phyloP scores from a whole-genome alignment of 2,329 filamentous ascomycete species.

The Xylaria sp. region DNA sequence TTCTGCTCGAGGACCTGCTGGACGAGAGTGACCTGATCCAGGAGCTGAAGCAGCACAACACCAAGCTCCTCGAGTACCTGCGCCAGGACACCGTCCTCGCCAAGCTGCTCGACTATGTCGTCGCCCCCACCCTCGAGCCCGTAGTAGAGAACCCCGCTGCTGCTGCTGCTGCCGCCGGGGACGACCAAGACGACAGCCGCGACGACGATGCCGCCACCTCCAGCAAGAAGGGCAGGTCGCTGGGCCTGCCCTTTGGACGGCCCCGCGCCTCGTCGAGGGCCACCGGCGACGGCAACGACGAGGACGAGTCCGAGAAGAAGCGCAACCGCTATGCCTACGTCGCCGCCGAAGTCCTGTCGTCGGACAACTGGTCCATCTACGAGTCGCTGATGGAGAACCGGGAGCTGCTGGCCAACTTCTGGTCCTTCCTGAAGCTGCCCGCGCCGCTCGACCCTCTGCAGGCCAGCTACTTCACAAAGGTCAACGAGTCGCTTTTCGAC shows the following conservation, averaged over 20 bases:
- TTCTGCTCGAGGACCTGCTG: constrained; percentile 93
- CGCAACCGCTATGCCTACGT: constrained; percentile 94
- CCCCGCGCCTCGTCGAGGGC: constrained; percentile 65
- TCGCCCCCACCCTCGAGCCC: constrained; percentile 76
- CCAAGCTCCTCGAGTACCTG: constrained; percentile 95
- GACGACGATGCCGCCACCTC: constrained; percentile 49
- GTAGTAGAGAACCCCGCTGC: constrained; percentile 63
- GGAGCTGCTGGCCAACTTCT: constrained; percentile 82
- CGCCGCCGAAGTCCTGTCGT: constrained; percentile 91
- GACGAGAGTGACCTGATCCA: constrained; percentile 97
- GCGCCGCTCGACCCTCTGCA: constrained; percentile 90
- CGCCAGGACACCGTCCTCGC: constrained; percentile 87
- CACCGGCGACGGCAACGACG: constrained; percentile 62
- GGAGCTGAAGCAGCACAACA: constrained; percentile 98
- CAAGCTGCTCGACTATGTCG: constrained; percentile 89
- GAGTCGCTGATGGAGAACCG: constrained; percentile 91
- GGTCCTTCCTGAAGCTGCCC: constrained; percentile 87
- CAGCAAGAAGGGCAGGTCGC: constrained; percentile 53
- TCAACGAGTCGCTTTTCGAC: constrained; percentile 96
- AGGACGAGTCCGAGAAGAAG: constrained; percentile 87
- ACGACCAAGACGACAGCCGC: constrained; percentile 55
- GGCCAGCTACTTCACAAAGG: constrained; percentile 97
- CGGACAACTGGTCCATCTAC: constrained; percentile 96
- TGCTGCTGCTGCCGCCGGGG: no score
- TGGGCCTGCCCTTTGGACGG: constrained; percentile 59